Evolutionary conservation across 2,329 filamentous ascomycete species (phyloP).

Genomic region (Pseudogymnoascus sp.): DNA sequence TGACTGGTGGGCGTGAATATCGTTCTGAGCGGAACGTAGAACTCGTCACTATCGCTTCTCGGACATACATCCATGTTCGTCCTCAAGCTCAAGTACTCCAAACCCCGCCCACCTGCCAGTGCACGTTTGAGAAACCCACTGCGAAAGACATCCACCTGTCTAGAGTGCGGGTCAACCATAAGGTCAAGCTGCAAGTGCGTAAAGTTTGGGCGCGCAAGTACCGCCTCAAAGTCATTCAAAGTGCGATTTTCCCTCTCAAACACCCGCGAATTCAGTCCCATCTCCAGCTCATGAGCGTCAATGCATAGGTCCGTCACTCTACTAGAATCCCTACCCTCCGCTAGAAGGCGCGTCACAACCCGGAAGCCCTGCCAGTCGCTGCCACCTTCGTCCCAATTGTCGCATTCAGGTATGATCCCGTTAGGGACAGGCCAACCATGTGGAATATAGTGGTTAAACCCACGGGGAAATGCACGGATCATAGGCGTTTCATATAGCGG

Average conservation of each 20-base stretch:
- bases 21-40: slow-evolving; percentile 18
- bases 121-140: slow-evolving; percentile 17
- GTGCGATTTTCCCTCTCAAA: slow-evolving; percentile 23
- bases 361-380: slow-evolving; percentile 29
- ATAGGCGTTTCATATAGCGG: slow-evolving; percentile 37
- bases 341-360: slow-evolving; percentile 23
- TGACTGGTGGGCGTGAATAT: slow-evolving; percentile 28
- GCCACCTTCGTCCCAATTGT: slow-evolving; percentile 16
- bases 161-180: slow-evolving; percentile 11
- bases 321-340: slow-evolving; percentile 16
- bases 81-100: slow-evolving; percentile 23
- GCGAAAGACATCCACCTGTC: slow-evolving; percentile 9
- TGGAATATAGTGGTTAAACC: slow-evolving; percentile 31
- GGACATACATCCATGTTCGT: too few relatives aligned
- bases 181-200: slow-evolving; percentile 25
- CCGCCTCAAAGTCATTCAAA: slow-evolving; percentile 20
- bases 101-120: slow-evolving; percentile 15
- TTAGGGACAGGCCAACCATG: too few relatives aligned
- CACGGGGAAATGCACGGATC: slow-evolving; percentile 33
- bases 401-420: too few relatives aligned
- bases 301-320: slow-evolving; percentile 31
- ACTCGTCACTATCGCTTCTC: too few relatives aligned
- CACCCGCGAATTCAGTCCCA: slow-evolving; percentile 28
- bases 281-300: slow-evolving; percentile 25
- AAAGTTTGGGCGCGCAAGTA: slow-evolving; percentile 25